Evolutionary conservation across 2,329 filamentous ascomycete genomes (phyloP), one percentile per base, ranked within the genome.

Genomic region (Microdochium paspali): DNA sequence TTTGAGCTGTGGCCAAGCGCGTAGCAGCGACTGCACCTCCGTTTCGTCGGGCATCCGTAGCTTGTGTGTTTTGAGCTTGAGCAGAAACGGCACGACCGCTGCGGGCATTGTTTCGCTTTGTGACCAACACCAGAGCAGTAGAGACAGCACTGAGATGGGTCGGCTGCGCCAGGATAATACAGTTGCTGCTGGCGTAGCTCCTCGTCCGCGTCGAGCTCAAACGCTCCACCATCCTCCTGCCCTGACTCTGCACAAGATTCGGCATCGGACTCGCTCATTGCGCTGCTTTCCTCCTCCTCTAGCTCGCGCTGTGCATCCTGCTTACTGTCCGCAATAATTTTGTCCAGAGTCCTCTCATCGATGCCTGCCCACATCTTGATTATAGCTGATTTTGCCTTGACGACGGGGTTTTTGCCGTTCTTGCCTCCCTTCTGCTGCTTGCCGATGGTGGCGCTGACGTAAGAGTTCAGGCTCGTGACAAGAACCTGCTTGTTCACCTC

Each of bases 21-120:
- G 44, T 70, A 73, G 61, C 85, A 88, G 57, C 79, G 80, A 44
- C 55, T 58, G 58, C 80, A 84, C 50, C 77, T 70, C 28, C 62
- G 61, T 28, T 67, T 69, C 4, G 63, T 65, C 10, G 77, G 74
- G 53, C 80, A 84, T 47, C 62, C 65, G 52, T 70, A 70, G 4
- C 68, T 64, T 46, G 68, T 68, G 58, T 84, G 79, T 2, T 63
- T 63, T 12, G 54, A 50, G 46, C 62, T 65, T 23, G 63, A 60
- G 56, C 76, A 83, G 47, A 72, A 71, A 6, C 61, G 66, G 58
- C 80, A 83, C 2, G 51, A 58, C 21, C 66, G 57, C 12, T 66
- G 60, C 12, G 73, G 69, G 54, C 79, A 83, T 25, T 57, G 53
- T 24, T 56, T 49, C 12, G 68, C 62, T 18, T 54, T 56, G 59